A percentile compares a stretch with the other conserved stretches of the same genome.
phyloP scores from a whole-genome alignment of 352 stramenopile genomes.

The Phytophthora fragariaefolia region DNA sequence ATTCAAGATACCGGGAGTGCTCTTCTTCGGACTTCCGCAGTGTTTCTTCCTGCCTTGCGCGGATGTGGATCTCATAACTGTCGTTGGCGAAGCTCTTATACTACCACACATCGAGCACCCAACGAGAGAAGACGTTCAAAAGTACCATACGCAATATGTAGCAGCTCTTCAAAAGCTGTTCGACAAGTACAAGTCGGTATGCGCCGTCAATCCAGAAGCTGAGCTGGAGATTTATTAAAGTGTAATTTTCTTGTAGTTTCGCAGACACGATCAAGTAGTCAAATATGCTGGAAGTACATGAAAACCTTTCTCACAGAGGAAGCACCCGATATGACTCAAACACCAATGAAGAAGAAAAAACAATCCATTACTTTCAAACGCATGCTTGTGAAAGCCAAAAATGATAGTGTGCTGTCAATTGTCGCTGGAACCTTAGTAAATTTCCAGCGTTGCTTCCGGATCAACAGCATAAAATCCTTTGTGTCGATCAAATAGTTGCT shows the following conservation, averaged over 20 bases:
- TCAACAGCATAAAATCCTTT: slow-evolving; percentile 83
- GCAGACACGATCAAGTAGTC: no score
- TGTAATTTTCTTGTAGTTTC: no score
- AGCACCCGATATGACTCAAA: no score
- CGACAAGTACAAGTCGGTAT: slow-evolving; percentile 83
- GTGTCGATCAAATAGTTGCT: slow-evolving; percentile 86
- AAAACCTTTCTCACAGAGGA: no score
- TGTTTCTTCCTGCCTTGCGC: slow-evolving; percentile 86
- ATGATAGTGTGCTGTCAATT: no score
- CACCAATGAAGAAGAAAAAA: no score
- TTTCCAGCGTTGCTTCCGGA: slow-evolving; percentile 51
- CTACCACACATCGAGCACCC: slow-evolving; percentile 89
- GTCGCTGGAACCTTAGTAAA: slow-evolving; percentile 48
- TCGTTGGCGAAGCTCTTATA: slow-evolving; percentile 85
- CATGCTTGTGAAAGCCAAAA: no score
- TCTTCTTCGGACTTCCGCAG: slow-evolving; percentile 71
- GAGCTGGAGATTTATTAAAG: slow-evolving; percentile 55
- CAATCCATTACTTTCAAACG: no score
- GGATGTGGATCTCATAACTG: slow-evolving; percentile 80
- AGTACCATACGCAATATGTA: slow-evolving; percentile 92
- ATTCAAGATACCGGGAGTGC: slow-evolving; percentile 82
- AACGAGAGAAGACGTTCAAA: slow-evolving; percentile 84
- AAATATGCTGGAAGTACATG: no score
- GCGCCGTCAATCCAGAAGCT: slow-evolving; percentile 65
- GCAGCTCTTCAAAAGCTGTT: slow-evolving; percentile 79